Evolutionary conservation across 2,329 filamentous ascomycete genomes (phyloP), one percentile per base, ranked within the genome.

Genomic region (Nannizziopsis barbatae): DNA sequence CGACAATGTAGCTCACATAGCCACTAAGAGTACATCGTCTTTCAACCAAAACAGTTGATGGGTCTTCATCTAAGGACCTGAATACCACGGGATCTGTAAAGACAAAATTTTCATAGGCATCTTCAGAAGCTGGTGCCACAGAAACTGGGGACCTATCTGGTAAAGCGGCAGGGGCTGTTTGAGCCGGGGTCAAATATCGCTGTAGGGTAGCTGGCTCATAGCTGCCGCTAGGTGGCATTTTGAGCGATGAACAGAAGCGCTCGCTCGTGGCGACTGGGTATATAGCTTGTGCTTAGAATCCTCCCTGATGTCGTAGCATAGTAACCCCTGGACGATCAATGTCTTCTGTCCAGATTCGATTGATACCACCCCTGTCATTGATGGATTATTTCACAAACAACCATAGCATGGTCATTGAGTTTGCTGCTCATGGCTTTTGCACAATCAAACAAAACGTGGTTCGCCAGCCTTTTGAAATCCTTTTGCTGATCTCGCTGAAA

Each of bases 1-100:
- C 92, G 55, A 96, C 87, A 12, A 96, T 70, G 65, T 96, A 96
- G 53, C 90, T 74, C 65, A 96, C 89, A 67, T 95, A 96, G 55
- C 90, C 90, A 52, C 77, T 71, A 5, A 98, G 75, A 43, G 76
- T 71, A 43, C 76, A 74, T 48, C 80, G 79, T 46, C 83, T 81
- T 57, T 89, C 79, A 54, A 95, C 73, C 6, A 95, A 80, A 2
- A 73, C 75, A 3, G 87, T 88, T 4, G 77, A 79, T 1, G 80
- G 73, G 55, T 96, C 92, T 62, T 93, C 85, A 69, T 94, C 85
- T 17, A 98, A 78, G 61, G 90, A 94, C 52, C 69, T 74, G 55
- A 83, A 79, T 11, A 80, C 81, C 35, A 83, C 73, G 35, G 77
- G 74, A 62, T 85, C 81, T 37, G 80, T 75, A 53, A 84, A 73